Evolutionary conservation across 1,139 yeast species (phyloP), one percentile per base, ranked within the genome.

Genomic region (Nadsonia commutata): DNA sequence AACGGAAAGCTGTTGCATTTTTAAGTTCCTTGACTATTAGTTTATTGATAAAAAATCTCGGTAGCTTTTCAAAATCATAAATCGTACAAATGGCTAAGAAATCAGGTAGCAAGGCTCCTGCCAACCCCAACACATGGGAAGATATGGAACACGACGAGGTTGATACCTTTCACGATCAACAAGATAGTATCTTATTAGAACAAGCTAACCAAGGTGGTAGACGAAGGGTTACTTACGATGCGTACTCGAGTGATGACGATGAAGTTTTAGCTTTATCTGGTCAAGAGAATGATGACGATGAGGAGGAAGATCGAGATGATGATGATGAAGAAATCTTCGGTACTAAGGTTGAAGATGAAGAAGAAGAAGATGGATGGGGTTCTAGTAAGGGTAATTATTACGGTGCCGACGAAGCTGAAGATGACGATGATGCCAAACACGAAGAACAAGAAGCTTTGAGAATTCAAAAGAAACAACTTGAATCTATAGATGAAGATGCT

Each of bases 391-490:
- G 74, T 50, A 79, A 82, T 52, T 88, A 85, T 60, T 90, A 76
- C 52, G 94, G 94, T 45, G 96, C 93, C 31, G 88, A 79, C 55
- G 79, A 73, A 31, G 61, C 67, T 1, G 76, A 72, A 46, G 85
- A 81, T 49, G 85, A 79, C 37, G 95, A 80, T 48, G 81, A 78
- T 40, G 83, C 84, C 5, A 78, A 75, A 48, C 78, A 75, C 48
- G 80, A 86, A 65, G 90, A 93, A 46, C 78, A 78, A 52, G 97
- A 90, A 63, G 97, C 97, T 0, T 57, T 84, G 46, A 76, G 86
- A 57, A 78, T 85, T 51, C 97, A 88, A 62, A 82, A 80, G 65
- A 77, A 79, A 59, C 95, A 88, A 56, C 65, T 88, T 49, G 76
- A 77, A 51, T 94, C 83, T 43, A 68, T 90, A 53, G 78, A 76